Base-by-base conservation (phyloP, 257 asterid species). In the Buddleja alternifolia region DNA sequence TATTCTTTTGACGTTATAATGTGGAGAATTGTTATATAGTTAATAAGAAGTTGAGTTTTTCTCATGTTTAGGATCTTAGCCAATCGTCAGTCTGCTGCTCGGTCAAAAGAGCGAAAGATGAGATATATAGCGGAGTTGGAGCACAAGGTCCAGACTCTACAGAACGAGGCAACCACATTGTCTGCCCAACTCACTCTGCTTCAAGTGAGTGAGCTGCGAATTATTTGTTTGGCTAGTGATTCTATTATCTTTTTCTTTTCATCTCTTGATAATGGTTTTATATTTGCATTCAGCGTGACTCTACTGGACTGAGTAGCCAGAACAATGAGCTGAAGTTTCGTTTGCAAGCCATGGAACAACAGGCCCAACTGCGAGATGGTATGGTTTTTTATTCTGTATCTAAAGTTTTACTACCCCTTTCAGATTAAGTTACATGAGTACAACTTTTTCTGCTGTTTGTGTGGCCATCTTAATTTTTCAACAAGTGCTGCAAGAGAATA, bases 351-450 rank as follows among this genome's bases (percentile, higher is more conserved):
- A 82, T 88, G 93, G 90, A 88, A 24, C 96, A 88, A 72, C 96
- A 88, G 71, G 93, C 96, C 32, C 90, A 84, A 62, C 96, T 88
- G 67, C 82, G 90, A 54, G 93, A 88, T 63, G 93, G 96, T 88
- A 84, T 64, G 66, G n/a, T 3, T 47, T n/a, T 40, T 15, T 14
- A n/a, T 46, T 72, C 44, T 24, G 10, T 42, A 7, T 45, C 42
- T 42, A 8, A 64, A 34, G 12, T 46, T 59, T 42, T n/a, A 6
- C 11, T 46, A n/a, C 17, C 37, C n/a, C 45, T 67, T 17, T 25
- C 10, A 2, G 23, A 20, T 51, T 36, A 7, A 40, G 29, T 34
- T 39, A 12, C 45, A n/a, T 62, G 3, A 0, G 16, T 25, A 47
- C 73, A 15, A 36, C 6, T 47, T 46, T 2, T 52, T 41, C 47